These are phyloP conservation scores for Pythium chondricola DNA, from an alignment of 352 stramenopile species.

Conservation along the genomic window DNA sequence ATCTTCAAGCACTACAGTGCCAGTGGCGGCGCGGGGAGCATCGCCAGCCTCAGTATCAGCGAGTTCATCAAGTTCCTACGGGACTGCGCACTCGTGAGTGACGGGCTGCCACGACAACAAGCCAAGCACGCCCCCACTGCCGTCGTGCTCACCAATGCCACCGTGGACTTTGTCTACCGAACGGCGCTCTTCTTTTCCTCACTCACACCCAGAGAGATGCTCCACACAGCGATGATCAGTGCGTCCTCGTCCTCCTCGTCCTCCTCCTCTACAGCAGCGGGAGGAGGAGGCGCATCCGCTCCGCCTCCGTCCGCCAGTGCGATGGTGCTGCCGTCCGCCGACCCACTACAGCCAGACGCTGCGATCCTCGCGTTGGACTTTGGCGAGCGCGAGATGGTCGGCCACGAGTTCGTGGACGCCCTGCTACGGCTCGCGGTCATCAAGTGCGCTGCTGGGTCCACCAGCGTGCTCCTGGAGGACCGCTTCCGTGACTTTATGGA, in stretches of 20 bases:
- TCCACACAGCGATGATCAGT: not conserved
- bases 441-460: slow-evolving; percentile 31
- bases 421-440: slow-evolving; percentile 47
- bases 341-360: slow-evolving; percentile 6
- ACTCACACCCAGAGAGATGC: slow-evolving; percentile 13
- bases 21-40: slow-evolving; percentile 51
- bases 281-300: too few species aligned
- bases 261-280: not conserved
- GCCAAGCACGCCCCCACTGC: not conserved
- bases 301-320: not conserved
- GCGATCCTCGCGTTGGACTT: slow-evolving; percentile 5
- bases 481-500: slow-evolving; percentile 69
- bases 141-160: slow-evolving; percentile 21
- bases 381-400: slow-evolving; percentile 41
- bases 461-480: slow-evolving; percentile 28
- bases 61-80: slow-evolving; percentile 78
- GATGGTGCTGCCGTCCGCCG: slow-evolving; percentile 6
- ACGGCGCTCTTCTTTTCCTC: slow-evolving; percentile 23
- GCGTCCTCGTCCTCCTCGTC: not conserved
- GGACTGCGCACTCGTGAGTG: slow-evolving; percentile 15
- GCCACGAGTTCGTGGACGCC: slow-evolving; percentile 59
- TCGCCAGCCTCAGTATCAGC: slow-evolving; percentile 59
- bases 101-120: not conserved
- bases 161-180: slow-evolving; percentile 44
- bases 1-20: slow-evolving; percentile 85